phyloP scores from a whole-genome alignment of 352 stramenopile genomes.

The Globisporangium cystogenes region DNA sequence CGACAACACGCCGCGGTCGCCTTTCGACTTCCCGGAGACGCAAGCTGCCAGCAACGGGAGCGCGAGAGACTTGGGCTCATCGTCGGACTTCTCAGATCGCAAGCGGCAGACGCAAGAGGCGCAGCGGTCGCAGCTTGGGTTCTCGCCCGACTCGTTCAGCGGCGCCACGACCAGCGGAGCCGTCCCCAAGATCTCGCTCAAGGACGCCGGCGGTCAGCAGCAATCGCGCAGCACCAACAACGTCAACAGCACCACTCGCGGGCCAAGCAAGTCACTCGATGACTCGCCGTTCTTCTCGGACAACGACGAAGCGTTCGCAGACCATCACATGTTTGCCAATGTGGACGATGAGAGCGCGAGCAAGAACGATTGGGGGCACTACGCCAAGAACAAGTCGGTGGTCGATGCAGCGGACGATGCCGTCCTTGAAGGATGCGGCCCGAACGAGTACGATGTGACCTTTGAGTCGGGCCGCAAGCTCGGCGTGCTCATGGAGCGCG shows the following conservation, averaged over 20 bases:
- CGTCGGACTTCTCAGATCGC: conserved; percentile 11
- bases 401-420: conserved; percentile 13
- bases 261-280: conserved; percentile 18
- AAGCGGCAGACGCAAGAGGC: conserved; percentile 63
- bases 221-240: conserved; percentile 6
- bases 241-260: conserved; percentile 13
- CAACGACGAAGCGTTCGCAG: conserved; percentile 52
- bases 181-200: conserved; percentile 38
- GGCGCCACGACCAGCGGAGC: conserved; percentile 3
- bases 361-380: conserved; percentile 17
- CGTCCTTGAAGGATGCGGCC: conserved; percentile 27
- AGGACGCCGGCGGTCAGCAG: conserved; percentile 17
- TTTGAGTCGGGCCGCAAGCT: conserved; percentile 76
- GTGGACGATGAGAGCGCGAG: conserved; percentile 45
- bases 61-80: conserved; percentile 12
- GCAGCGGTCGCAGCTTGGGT: conserved; percentile 47
- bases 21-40: conserved; percentile 30
- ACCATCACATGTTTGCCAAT: conserved; percentile 49
- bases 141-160: conserved; percentile 48
- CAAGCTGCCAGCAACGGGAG: conserved; percentile 9
- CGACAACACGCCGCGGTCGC: conserved; percentile 38
- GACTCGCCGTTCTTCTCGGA: conserved; percentile 63
- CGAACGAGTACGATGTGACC: conserved; percentile 68
- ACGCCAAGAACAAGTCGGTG: conserved; percentile 3
- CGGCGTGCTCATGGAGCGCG: conserved; percentile 78